These are phyloP conservation scores for Aspergillus latus DNA, from an alignment of 2,329 filamentous ascomycete species.

Conservation along the genomic window DNA sequence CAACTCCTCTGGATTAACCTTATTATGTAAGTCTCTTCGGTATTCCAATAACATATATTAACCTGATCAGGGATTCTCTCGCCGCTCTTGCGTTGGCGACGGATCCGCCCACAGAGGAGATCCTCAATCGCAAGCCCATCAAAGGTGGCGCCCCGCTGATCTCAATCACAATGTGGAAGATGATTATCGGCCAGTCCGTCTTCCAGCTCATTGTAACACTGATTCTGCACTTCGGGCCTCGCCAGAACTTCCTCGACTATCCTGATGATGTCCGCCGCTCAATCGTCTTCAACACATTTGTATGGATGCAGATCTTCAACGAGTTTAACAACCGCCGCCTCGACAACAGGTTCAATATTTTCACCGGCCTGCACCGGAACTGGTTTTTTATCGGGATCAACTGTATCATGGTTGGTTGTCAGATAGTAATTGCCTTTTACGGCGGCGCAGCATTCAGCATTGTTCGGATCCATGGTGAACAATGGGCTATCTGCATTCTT, in stretches of 20 bases:
- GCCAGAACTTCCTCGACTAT: constrained; percentile 55
- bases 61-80: constrained; percentile 12
- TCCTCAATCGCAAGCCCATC: constrained; percentile 72
- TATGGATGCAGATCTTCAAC: constrained; percentile 99
- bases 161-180: constrained; percentile 94
- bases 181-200: constrained; percentile 87
- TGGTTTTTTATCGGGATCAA: constrained; percentile 84
- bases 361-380: constrained; percentile 78
- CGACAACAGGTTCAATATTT: constrained; percentile 91
- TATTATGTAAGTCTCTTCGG: constrained; percentile 74
- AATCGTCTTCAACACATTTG: constrained; percentile 95
- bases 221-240: constrained; percentile 70
- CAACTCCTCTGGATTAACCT: constrained; percentile 91
- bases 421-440: constrained; percentile 82
- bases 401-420: constrained; percentile 77
- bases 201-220: constrained; percentile 79
- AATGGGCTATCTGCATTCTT: constrained; percentile 84
- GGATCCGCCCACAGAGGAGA: constrained; percentile 74
- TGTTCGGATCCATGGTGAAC: constrained; percentile 62
- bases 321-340: constrained; percentile 91
- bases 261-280: constrained; percentile 34
- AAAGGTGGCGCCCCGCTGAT: constrained; percentile 69
- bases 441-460: constrained; percentile 80
- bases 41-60: constrained; percentile 56
- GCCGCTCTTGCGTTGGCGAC: constrained; percentile 55